Evolutionary conservation across 345 rosid species (phyloP), one percentile per base, ranked within the genome.

Genomic region (Sisymbrium irio): DNA sequence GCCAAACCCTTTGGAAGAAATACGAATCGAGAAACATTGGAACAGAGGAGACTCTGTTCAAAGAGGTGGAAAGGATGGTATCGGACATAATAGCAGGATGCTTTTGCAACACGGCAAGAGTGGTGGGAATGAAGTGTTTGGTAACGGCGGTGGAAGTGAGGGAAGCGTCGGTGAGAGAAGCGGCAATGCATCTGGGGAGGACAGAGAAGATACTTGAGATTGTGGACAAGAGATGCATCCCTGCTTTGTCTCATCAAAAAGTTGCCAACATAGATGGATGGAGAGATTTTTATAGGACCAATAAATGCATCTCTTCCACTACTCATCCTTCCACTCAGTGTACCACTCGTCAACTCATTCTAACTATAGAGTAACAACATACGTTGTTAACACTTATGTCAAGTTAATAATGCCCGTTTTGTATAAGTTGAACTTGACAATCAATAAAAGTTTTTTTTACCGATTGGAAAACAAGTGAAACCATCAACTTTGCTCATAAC

Each of bases 51-150:
- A 76, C 57, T 40, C 37, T 89, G 47, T 83, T 89, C 55, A 88
- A 79, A 77, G 80, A 56, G 12, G 67, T 88, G 36, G 64, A 73
- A 9, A 76, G 59, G 39, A 83, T 82, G 88, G 79, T 83, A 55
- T 89, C 94, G 0, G 96, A 89, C 69, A 84, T 89, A 37, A n/a
- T 89, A 25, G 80, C 82, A 7, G 96, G 96, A 51, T 93, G 96
- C 80, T 89, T 93, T 67, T 84, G 89, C 27, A 91, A 91, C 81
- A 64, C 90, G 53, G 75, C 74, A 22, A 70, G 40, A 0, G 83
- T 79, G 15, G 83, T 93, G 51, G 69, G 75, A 39, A 62, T 42
- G 63, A 86, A 81, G 87, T 89, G 91, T 83, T 76, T 78, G 69
- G 71, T 66, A 35, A 86, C 86, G 55, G 67, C 79, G n/a, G 73